A percentile compares a stretch with the other conserved stretches of the same genome.
phyloP scores from a whole-genome alignment of 441 rosid genomes.

The Adansonia gregorii region DNA sequence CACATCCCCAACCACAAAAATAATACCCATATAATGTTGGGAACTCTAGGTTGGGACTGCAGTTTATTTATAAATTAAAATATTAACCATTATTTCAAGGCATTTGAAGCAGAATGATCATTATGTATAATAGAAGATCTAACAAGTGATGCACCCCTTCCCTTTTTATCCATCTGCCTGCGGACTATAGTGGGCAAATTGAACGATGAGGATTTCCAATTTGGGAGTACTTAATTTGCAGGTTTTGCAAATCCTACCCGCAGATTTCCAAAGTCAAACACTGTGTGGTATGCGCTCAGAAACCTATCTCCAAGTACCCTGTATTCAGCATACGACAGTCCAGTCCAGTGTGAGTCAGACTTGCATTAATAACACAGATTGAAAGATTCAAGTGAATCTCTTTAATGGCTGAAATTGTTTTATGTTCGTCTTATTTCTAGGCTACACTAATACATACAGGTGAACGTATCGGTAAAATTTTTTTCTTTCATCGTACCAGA shows the following conservation, averaged over 20 bases:
- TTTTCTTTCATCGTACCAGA: slow-evolving; percentile 45
- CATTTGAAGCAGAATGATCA: slow-evolving; percentile 3
- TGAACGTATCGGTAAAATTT: background rate
- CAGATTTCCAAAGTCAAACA: slow-evolving; percentile 57
- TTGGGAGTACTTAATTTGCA: slow-evolving; percentile 28
- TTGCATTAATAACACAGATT: background rate
- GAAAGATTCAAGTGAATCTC: background rate
- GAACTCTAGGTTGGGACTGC: background rate
- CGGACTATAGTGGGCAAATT: background rate
- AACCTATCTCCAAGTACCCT: slow-evolving; percentile 64
- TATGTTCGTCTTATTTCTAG: background rate
- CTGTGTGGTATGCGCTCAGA: slow-evolving; percentile 65
- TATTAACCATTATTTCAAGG: slow-evolving; percentile 11
- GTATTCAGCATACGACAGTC: slow-evolving; percentile 36
- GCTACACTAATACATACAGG: background rate
- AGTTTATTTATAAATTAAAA: slow-evolving; percentile 3
- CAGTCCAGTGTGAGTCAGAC: background rate
- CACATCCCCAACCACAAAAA: background rate
- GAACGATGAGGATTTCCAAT: background rate
- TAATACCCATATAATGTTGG: background rate
- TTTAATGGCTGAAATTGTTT: background rate
- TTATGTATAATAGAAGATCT: background rate
- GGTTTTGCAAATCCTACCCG: slow-evolving; percentile 58
- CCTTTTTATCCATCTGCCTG: background rate
- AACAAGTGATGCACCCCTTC: background rate